Evolutionary conservation across 2,329 filamentous ascomycete genomes (phyloP).

Genomic region (Sclerotinia trifoliorum): DNA sequence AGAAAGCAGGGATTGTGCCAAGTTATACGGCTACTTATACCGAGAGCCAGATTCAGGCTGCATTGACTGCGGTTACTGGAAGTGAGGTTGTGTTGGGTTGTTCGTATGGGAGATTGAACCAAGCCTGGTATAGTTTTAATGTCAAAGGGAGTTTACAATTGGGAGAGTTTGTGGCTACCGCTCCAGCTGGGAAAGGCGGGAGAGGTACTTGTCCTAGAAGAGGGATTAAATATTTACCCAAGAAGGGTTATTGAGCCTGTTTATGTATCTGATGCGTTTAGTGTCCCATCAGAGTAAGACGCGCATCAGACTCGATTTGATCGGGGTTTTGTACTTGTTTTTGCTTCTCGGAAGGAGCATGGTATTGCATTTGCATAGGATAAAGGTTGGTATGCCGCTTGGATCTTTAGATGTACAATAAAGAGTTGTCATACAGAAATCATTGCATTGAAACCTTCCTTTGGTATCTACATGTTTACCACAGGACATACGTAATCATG

Average conservation of each 20-base stretch:
- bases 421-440: background rate
- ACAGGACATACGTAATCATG: too few species aligned
- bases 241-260: constrained; percentile 11
- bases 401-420: background rate
- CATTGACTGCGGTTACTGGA: constrained; percentile 47
- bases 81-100: constrained; percentile 48
- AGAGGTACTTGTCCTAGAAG: constrained; percentile 24
- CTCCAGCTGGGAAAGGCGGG: constrained; percentile 26
- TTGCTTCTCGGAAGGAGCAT: background rate
- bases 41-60: constrained; percentile 43
- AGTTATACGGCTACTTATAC: constrained; percentile 44
- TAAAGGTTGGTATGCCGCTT: background rate
- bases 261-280: background rate
- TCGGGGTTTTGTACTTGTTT: background rate
- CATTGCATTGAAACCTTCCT: background rate
- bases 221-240: constrained; percentile 29
- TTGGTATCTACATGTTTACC: too few species aligned
- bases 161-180: constrained; percentile 27
- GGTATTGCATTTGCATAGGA: constrained; percentile 3
- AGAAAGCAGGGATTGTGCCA: constrained; percentile 54
- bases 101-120: constrained; percentile 46
- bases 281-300: too few species aligned
- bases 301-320: background rate
- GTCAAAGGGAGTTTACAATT: constrained; percentile 28
- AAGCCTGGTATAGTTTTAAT: constrained; percentile 48